These are phyloP conservation scores for Rutidosis leptorrhynchoides DNA, from an alignment of 129 eudicot genomes.

Conservation along the genomic window DNA sequence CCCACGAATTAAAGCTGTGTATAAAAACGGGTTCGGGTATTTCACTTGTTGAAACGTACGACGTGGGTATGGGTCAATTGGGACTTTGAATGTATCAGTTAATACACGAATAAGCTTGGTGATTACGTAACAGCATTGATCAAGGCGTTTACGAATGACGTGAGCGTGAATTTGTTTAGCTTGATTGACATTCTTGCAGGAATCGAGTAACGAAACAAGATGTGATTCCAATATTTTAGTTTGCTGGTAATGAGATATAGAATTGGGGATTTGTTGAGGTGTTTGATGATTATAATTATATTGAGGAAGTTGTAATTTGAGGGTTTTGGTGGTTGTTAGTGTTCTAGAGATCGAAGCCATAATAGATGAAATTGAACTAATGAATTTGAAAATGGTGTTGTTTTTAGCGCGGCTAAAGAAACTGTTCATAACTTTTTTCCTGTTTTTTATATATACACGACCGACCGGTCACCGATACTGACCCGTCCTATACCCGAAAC, in stretches of 20 bases:
- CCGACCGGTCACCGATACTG: not conserved
- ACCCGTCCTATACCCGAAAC: not conserved
- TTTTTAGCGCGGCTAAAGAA: not conserved
- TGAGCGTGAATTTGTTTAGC: conserved; percentile 64
- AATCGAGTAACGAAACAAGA: conserved; percentile 16
- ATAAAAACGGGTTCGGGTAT: conserved; percentile 59
- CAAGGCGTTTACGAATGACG: conserved; percentile 42
- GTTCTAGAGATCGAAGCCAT: conserved; percentile 20
- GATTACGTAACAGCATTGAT: conserved; percentile 49
- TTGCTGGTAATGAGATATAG: not conserved
- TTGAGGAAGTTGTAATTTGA: conserved; percentile 3
- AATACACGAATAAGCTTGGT: conserved; percentile 58
- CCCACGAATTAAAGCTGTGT: conserved; percentile 70
- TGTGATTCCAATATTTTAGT: conserved; percentile 24
- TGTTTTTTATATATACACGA: no score
- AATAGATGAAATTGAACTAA: not conserved
- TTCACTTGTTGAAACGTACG: conserved; percentile 45
- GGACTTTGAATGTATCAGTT: conserved; percentile 33
- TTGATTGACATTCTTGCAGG: conserved; percentile 19
- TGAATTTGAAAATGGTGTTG: not conserved
- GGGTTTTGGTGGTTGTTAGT: not conserved
- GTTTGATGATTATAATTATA: not conserved
- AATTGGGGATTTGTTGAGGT: conserved; percentile 9
- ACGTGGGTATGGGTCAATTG: conserved; percentile 51
- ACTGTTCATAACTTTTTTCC: not conserved